These are phyloP conservation scores for Diplogelasinospora grovesii DNA, from an alignment of 495 filamentous ascomycete species.

Conservation along the genomic window DNA sequence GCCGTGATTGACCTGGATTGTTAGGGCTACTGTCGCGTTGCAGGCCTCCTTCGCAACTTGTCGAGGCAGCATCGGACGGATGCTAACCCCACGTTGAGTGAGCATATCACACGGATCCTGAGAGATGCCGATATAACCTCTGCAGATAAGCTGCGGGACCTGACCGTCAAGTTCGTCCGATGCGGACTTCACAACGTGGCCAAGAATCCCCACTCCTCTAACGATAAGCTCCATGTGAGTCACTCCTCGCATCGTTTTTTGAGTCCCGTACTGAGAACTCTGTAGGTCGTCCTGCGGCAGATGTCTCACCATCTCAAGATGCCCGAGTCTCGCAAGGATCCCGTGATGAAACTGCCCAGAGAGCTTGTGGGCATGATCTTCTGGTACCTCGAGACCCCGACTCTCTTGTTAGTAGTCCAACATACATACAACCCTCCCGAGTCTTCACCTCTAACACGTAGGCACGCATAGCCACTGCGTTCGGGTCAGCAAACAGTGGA, in stretches of 20 bases:
- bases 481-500: slow-evolving; percentile 20
- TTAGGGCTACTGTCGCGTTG: slow-evolving; percentile 25
- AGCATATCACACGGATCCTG: no score
- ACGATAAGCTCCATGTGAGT: slow-evolving; percentile 14
- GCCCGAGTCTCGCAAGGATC: slow-evolving; percentile 13
- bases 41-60: slow-evolving; percentile 14
- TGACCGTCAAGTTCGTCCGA: slow-evolving; percentile 12
- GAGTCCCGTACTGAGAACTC: background rate
- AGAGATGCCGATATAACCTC: slow-evolving; percentile 2
- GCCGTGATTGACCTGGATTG: slow-evolving; percentile 1
- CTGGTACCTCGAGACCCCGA: slow-evolving; percentile 8
- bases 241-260: background rate
- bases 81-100: no score
- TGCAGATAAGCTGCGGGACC: slow-evolving; percentile 1
- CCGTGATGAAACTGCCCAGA: slow-evolving; percentile 15
- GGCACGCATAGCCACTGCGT: slow-evolving; percentile 8
- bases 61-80: slow-evolving; percentile 4
- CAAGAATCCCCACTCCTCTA: slow-evolving; percentile 3
- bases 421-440: background rate
- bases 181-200: slow-evolving; percentile 9
- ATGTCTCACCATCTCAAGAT: slow-evolving; percentile 16
- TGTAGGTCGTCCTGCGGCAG: slow-evolving; percentile 13
- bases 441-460: background rate
- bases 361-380: slow-evolving; percentile 19
- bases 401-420: slow-evolving; percentile 16